phyloP scores from a whole-genome alignment of 257 asterid genomes.

The Schizonepeta tenuifolia region DNA sequence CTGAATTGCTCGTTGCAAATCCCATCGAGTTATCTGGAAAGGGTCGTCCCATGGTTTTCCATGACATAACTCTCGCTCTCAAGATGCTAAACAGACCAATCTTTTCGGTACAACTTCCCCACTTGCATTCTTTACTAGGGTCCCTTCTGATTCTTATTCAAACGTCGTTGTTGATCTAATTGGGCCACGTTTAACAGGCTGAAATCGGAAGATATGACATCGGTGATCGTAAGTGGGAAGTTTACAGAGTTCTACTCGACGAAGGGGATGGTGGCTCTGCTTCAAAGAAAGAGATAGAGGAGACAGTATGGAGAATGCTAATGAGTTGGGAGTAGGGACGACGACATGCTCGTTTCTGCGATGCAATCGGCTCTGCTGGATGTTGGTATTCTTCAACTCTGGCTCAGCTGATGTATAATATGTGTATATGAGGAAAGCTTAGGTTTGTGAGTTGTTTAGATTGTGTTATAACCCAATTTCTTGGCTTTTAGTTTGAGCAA shows the following conservation, averaged over 20 bases:
- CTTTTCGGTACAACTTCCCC: slow-evolving; percentile 65
- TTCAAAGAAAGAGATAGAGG: slow-evolving; percentile 62
- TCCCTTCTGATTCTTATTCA: neutral
- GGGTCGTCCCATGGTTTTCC: slow-evolving; percentile 90
- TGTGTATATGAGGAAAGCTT: slow-evolving; percentile 2
- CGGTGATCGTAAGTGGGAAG: slow-evolving; percentile 88
- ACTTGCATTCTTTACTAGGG: slow-evolving; percentile 1
- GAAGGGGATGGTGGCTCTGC: slow-evolving; percentile 68
- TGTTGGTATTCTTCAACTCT: neutral
- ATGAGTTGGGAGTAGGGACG: slow-evolving; percentile 71
- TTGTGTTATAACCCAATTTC: neutral
- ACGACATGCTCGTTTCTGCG: neutral
- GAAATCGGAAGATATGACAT: slow-evolving; percentile 72
- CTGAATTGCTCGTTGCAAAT: slow-evolving; percentile 83
- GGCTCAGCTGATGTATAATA: slow-evolving; percentile 3
- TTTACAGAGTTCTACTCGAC: slow-evolving; percentile 75
- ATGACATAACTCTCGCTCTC: slow-evolving; percentile 87
- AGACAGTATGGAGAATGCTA: slow-evolving; percentile 87
- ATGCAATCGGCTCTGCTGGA: neutral
- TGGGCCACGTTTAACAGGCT: slow-evolving; percentile 54
- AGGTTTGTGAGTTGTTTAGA: neutral
- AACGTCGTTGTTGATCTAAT: neutral
- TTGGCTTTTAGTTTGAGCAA: neutral
- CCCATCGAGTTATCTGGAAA: slow-evolving; percentile 85
- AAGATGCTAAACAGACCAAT: slow-evolving; percentile 74